Evolutionary conservation across 2,329 filamentous ascomycete species (phyloP).

Genomic region (Cercospora zeina): DNA sequence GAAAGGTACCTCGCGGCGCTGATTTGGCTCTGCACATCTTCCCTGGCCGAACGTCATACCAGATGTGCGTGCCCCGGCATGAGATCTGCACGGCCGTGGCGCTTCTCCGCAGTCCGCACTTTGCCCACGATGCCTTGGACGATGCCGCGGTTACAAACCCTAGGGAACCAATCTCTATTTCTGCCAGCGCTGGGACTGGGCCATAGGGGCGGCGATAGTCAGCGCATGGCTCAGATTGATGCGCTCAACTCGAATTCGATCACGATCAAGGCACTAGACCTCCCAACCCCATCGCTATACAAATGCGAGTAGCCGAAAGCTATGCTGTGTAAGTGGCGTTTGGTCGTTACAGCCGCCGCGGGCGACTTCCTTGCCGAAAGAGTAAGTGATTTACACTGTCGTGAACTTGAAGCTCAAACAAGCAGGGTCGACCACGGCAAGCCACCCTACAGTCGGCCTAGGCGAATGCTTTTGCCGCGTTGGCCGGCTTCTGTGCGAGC

Average conservation of each 20-base stretch:
- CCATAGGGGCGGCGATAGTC: background rate
- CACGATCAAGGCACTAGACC: background rate
- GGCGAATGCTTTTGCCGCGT: slow-evolving; percentile 17
- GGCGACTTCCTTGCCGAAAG: background rate
- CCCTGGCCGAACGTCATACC: background rate
- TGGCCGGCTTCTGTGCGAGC: slow-evolving; percentile 12
- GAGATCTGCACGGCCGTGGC: slow-evolving; percentile 3
- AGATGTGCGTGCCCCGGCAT: background rate
- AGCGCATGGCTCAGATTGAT: background rate
- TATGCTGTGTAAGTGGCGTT: slow-evolving; percentile 4
- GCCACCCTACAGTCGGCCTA: slow-evolving; percentile 1
- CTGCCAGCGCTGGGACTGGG: background rate
- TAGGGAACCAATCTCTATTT: background rate
- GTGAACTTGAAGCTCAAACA: slow-evolving; percentile 9
- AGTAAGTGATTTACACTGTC: slow-evolving; percentile 12
- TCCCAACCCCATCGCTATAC: background rate
- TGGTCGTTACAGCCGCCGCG: background rate
- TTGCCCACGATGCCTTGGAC: background rate
- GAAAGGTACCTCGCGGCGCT: background rate
- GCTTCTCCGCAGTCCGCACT: slow-evolving; percentile 8
- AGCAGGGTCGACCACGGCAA: slow-evolving; percentile 8
- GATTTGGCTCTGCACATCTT: slow-evolving; percentile 7
- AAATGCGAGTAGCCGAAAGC: background rate
- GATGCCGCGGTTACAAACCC: background rate
- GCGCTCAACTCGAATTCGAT: background rate